phyloP scores from a whole-genome alignment of 2,329 filamentous ascomycete species.

The Fusarium setosum region DNA sequence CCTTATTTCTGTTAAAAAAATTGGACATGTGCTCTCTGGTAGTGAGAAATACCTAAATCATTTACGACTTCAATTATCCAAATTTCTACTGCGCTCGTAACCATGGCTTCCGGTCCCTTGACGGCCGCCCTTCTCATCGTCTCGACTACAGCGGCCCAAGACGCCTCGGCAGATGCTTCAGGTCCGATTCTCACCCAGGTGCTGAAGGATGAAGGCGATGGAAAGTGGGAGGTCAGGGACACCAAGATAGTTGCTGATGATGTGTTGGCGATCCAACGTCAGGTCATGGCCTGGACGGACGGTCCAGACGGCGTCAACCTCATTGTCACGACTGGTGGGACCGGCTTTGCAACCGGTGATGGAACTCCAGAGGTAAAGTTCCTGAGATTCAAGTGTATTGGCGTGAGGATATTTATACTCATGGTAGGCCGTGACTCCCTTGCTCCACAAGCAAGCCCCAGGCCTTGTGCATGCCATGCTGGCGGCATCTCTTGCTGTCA shows the following conservation, averaged over 20 bases:
- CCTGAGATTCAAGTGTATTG: not conserved
- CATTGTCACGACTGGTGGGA: conserved; percentile 90
- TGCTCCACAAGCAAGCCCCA: conserved; percentile 87
- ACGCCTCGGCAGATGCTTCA: conserved; percentile 83
- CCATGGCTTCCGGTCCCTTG: conserved; percentile 57
- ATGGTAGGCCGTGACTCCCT: conserved; percentile 75
- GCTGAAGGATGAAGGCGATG: conserved; percentile 73
- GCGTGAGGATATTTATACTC: not conserved
- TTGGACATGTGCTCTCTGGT: no score
- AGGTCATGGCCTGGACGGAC: conserved; percentile 81
- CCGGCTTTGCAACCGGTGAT: conserved; percentile 89
- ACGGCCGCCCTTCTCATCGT: conserved; percentile 85
- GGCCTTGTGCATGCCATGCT: conserved; percentile 98
- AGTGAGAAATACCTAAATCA: no score
- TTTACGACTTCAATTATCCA: no score
- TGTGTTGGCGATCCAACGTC: conserved; percentile 77
- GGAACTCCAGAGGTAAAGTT: conserved; percentile 82
- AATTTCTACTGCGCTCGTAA: not conserved
- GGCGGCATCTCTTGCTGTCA: conserved; percentile 83
- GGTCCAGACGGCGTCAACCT: conserved; percentile 73
- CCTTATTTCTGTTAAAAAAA: no score
- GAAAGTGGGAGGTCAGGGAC: conserved; percentile 77
- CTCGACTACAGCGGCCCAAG: conserved; percentile 87
- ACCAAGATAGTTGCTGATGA: conserved; percentile 85
- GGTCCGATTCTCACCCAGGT: conserved; percentile 74